phyloP scores from a whole-genome alignment of 495 filamentous ascomycete genomes.

The Penicillium silybi region DNA sequence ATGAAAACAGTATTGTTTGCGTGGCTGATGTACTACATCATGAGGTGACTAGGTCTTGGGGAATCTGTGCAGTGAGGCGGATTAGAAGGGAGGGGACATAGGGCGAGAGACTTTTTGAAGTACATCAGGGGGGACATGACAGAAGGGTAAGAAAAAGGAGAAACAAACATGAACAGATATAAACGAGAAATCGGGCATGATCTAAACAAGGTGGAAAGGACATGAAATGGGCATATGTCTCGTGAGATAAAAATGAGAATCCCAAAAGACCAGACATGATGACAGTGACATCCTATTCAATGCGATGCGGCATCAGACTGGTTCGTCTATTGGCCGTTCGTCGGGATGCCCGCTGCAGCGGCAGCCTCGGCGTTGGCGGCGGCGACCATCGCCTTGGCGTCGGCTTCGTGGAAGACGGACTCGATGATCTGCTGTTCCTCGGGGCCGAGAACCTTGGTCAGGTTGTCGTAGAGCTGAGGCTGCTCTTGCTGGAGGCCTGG shows the following conservation, averaged over 20 bases:
- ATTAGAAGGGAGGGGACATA: constrained; percentile 15
- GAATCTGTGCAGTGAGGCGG: constrained; percentile 33
- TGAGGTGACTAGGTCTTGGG: constrained; percentile 17
- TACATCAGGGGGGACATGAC: constrained; percentile 26
- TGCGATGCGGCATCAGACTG: neutral
- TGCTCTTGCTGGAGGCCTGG: constrained; percentile 85
- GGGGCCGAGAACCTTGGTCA: constrained; percentile 71
- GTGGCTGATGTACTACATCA: constrained; percentile 30
- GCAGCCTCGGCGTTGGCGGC: constrained; percentile 38
- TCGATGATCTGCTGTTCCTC: constrained; percentile 83
- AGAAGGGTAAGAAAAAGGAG: constrained; percentile 6
- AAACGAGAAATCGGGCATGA: constrained; percentile 21
- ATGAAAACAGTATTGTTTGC: constrained; percentile 14
- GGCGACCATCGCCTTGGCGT: constrained; percentile 49
- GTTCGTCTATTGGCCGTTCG: constrained; percentile 39
- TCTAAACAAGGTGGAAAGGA: constrained; percentile 26
- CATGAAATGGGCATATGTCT: constrained; percentile 37
- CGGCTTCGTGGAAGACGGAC: constrained; percentile 75
- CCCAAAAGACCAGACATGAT: constrained; percentile 5
- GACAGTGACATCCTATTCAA: constrained; percentile 4
- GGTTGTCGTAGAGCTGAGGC: constrained; percentile 76
- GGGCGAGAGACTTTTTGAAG: constrained; percentile 29
- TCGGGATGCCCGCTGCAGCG: constrained; percentile 32
- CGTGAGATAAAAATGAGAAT: constrained; percentile 20
- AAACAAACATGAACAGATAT: constrained; percentile 16